Conservation (phyloP, 371 early-diverging fungal genomes). For the Rhizopus microsporus region DNA sequence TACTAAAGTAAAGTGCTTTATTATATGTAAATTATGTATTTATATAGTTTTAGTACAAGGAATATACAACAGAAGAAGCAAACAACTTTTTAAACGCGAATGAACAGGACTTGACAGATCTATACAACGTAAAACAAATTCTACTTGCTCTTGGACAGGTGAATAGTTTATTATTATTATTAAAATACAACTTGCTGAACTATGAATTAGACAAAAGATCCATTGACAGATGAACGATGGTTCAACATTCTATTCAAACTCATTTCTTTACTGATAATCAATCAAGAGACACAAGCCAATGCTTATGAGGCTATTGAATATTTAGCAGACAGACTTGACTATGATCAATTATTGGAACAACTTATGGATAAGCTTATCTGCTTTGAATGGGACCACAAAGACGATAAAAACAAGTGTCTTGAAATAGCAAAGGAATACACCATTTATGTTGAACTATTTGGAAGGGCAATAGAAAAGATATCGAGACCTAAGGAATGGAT, state of each 20-base stretch:
- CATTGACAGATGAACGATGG: background rate
- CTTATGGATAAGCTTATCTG: conserved; percentile 23
- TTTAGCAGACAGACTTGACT: conserved; percentile 10
- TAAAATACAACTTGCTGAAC: no score
- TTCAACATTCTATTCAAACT: background rate
- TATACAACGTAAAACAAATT: no score
- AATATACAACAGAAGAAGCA: no score
- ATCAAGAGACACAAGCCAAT: background rate
- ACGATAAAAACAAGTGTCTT: background rate
- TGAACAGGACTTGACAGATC: no score
- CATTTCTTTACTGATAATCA: background rate
- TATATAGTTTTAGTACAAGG: no score
- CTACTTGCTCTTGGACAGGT: no score
- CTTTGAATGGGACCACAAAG: conserved; percentile 1
- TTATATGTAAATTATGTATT: background rate
- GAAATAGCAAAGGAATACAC: conserved; percentile 4
- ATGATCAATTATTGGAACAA: conserved; percentile 9
- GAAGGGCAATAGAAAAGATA: conserved; percentile 18
- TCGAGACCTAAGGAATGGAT: conserved; percentile 24
- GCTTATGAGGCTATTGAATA: conserved; percentile 2
- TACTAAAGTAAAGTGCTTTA: background rate
- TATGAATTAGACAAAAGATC: background rate
- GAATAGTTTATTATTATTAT: no score
- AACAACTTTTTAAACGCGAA: no score
- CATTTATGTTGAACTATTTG: conserved; percentile 14